phyloP scores from a whole-genome alignment of 2,329 filamentous ascomycete genomes.

The Aspergillus japonicus region DNA sequence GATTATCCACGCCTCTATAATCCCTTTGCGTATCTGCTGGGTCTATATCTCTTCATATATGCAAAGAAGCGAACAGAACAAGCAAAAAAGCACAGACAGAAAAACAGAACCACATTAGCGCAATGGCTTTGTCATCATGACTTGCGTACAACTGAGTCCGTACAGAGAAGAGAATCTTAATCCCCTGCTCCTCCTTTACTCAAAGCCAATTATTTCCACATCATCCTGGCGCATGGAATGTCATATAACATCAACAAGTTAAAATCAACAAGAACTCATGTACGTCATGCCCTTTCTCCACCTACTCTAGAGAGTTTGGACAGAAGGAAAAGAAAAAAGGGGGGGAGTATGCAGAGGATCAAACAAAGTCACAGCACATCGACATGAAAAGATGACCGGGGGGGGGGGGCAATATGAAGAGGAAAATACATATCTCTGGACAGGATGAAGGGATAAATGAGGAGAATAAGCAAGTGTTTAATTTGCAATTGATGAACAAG shows the following conservation, averaged over 20 bases:
- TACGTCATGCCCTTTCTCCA: background rate
- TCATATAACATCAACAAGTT: constrained; percentile 9
- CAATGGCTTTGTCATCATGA: constrained; percentile 3
- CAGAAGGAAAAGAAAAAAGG: too few species aligned
- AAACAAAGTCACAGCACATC: background rate
- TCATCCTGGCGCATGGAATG: background rate
- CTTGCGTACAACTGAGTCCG: background rate
- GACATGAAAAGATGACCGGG: background rate
- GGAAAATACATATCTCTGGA: background rate
- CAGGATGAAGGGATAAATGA: background rate
- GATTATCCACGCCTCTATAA: constrained; percentile 2
- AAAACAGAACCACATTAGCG: background rate
- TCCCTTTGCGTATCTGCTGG: background rate
- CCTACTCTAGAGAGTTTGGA: too few species aligned
- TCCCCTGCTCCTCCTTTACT: background rate
- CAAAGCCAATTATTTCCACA: background rate
- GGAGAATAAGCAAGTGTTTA: background rate
- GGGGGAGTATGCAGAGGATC: background rate
- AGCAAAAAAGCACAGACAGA: background rate
- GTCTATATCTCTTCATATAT: constrained; percentile 5
- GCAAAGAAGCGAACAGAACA: background rate
- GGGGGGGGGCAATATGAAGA: too few species aligned
- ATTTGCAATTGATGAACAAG: background rate
- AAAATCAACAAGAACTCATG: background rate
- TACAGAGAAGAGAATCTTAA: background rate